Evolutionary conservation across 1,139 yeast genomes (phyloP), one percentile per base, ranked within the genome.

Genomic region (Debaryomycetaceae sp.): DNA sequence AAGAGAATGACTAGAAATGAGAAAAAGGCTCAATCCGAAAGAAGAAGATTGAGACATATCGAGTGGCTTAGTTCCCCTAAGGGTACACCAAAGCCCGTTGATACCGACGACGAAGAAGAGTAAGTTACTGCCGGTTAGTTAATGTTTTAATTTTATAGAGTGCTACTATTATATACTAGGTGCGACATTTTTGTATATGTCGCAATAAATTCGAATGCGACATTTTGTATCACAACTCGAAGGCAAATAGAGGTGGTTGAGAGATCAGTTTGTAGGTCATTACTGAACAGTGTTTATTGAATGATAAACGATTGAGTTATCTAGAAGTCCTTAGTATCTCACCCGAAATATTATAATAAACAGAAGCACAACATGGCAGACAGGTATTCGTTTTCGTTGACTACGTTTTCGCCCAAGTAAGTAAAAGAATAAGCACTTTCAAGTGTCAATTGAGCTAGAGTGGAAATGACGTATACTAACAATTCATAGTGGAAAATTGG

Each of bases 1-100:
- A 89, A 86, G 90, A 91, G 90, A 82, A 72, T 93, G 82, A 93
- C 98, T 37, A 83, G 99, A 79, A 93, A 93, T 63, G 97, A 93
- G 59, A 83, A 88, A 83, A 93, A 93, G 72, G 72, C 76, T 39
- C 91, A 91, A 66, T 95, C 87, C 39, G 96, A 87, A 65, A 84
- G 98, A 74, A 87, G 98, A 74, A 85, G 99, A 69, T 73, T 89
- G 66, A 83, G 98, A 70, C 87, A 93, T 68, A 75, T 93, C 49
- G 97, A 88, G 59, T 93, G 99, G 99, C 79, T 93, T 62, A 85
- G 84, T 56, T 83, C 95, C 56, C 97, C 98, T 52, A 93, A 93
- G 81, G 99, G 99, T 36, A 93, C 98, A 27, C 98, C 98, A 53
- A 86, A 86, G 63, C 96, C 97, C 8, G 83, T 76, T 24, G 96